A percentile compares a stretch with the other conserved stretches of the same genome.
Evolutionary conservation across 768 basidiomycete genomes (phyloP).

Genomic region (Nidularia sp.): DNA sequence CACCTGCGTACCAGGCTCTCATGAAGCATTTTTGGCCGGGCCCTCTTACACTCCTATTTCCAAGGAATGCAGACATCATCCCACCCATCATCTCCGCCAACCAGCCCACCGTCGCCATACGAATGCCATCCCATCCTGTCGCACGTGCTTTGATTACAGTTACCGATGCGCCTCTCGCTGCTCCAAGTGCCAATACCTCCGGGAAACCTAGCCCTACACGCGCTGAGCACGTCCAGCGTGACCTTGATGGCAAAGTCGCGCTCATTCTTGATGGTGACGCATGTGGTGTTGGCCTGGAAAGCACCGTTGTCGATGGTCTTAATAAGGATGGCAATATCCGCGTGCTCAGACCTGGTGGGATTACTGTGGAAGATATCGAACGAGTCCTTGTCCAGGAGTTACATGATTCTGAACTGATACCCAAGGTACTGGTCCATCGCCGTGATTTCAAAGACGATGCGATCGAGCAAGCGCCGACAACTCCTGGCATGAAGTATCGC

Average conservation of each 20-base stretch:
- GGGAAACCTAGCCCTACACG: constrained; percentile 93
- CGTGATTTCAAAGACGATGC: constrained; percentile 70
- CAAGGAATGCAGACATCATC: constrained; percentile 54
- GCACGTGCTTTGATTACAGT: constrained; percentile 84
- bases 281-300: constrained; percentile 89
- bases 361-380: constrained; percentile 86
- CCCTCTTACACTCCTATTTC: constrained; percentile 88
- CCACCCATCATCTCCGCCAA: constrained; percentile 77
- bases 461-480: constrained; percentile 82
- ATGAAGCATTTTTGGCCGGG: constrained; percentile 95
- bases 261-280: constrained; percentile 90
- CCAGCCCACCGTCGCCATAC: constrained; percentile 79
- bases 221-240: constrained; percentile 78
- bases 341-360: constrained; percentile 86
- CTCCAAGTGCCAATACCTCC: constrained; percentile 92
- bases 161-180: constrained; percentile 75
- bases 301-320: constrained; percentile 91
- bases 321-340: constrained; percentile 71
- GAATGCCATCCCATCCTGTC: constrained; percentile 93
- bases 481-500: constrained; percentile 98
- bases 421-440: constrained; percentile 70
- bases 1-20: constrained; percentile 64
- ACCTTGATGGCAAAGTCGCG: constrained; percentile 69
- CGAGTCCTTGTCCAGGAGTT: constrained; percentile 43
- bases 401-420: constrained; percentile 25